A percentile compares a stretch with the other conserved stretches of the same genome.
Conservation (phyloP, 257 asterid genomes). For the Nicotiana tabacum region DNA sequence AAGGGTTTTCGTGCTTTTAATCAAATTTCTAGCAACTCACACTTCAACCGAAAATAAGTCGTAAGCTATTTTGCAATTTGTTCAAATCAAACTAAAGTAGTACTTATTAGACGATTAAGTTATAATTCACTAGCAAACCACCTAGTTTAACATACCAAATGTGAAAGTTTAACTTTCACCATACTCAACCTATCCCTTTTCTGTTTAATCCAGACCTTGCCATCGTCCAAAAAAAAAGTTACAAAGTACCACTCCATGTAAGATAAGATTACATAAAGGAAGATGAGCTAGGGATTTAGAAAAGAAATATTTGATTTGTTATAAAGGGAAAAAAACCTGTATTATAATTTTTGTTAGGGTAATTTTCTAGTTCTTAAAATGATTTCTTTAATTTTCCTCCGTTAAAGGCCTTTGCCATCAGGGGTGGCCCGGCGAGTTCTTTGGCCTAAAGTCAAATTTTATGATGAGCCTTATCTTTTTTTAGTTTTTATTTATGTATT, state of each 20-base stretch:
- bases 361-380: too few species aligned
- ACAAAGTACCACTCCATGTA: not conserved
- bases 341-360: too few species aligned
- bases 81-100: too few species aligned
- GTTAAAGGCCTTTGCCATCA: too few species aligned
- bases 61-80: not conserved
- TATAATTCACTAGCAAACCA: not conserved
- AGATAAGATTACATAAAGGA: not conserved
- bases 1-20: too few species aligned
- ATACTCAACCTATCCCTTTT: not conserved
- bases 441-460: too few species aligned
- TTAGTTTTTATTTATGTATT: too few species aligned
- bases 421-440: too few species aligned
- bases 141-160: not conserved
- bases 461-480: too few species aligned
- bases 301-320: not conserved
- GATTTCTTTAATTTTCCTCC: too few species aligned
- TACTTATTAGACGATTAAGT: too few species aligned
- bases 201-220: not conserved
- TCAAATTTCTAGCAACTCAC: not conserved
- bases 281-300: not conserved
- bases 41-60: not conserved
- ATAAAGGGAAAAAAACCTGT: too few species aligned
- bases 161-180: not conserved
- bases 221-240: not conserved